Evolutionary conservation across 345 rosid species (phyloP).

Genomic region (Abelmoschus esculentus): DNA sequence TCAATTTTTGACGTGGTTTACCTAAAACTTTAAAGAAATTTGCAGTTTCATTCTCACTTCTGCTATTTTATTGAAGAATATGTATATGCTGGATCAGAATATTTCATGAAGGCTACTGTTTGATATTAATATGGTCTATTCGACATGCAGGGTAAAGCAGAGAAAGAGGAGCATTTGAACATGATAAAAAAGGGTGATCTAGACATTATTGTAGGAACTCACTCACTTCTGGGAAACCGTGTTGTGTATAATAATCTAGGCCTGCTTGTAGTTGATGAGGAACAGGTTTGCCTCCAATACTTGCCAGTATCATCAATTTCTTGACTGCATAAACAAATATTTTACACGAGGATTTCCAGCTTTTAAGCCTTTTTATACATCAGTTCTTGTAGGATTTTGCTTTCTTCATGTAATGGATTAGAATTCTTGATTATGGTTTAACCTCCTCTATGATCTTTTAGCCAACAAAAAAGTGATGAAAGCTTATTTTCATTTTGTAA

Average conservation of each 20-base stretch:
- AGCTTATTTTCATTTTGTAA: neutral
- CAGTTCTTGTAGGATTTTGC: neutral
- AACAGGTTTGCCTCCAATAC: constrained; percentile 58
- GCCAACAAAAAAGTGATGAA: neutral
- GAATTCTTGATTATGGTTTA: neutral
- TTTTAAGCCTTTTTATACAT: neutral
- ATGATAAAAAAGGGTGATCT: constrained; percentile 77
- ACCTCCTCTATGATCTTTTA: neutral
- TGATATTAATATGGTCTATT: constrained; percentile 21
- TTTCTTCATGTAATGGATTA: neutral
- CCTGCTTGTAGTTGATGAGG: constrained; percentile 96
- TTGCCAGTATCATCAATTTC: constrained; percentile 2
- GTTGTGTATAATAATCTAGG: constrained; percentile 87
- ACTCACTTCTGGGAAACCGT: constrained; percentile 90
- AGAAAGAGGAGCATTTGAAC: constrained; percentile 56
- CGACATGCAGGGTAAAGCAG: constrained; percentile 64
- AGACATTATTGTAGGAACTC: constrained; percentile 87
- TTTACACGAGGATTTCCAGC: neutral
- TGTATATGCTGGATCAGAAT: constrained; percentile 1
- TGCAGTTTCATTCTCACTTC: constrained; percentile 4
- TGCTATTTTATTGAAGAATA: neutral
- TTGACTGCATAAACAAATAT: neutral
- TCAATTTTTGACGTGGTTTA: neutral
- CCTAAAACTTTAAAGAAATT: neutral
- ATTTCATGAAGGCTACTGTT: neutral